Evolutionary conservation across 202 grass and related monocot species (phyloP), one percentile per base, ranked within the genome.

Genomic region (Digitaria exilis): DNA sequence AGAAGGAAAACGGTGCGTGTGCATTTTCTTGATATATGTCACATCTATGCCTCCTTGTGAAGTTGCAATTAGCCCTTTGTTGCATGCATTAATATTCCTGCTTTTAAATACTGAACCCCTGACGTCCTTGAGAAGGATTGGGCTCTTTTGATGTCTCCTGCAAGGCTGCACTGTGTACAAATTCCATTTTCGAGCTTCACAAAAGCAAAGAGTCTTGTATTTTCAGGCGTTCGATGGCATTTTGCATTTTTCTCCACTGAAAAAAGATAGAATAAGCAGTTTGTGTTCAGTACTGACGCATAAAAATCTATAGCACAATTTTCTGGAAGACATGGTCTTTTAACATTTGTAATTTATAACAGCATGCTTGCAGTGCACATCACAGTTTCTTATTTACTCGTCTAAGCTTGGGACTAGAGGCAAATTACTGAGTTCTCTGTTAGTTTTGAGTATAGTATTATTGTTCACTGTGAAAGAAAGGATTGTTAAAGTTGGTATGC

Each of bases 1-100:
- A 94, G 34, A 88, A 79, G 65, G 87, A 90, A 85, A 88, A 69
- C 81, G 87, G 96, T 99, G 89, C 26, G 68, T 91, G 42, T 52
- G 31, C 6, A 46, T 81, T 63, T 76, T 19, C 67, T 80, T 73
- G 70, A 14, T 58, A 86, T 82, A 59, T 83, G 48, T 4, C 8
- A 28, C 31, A 72, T 32, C 24, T 44, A n/a, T 63, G 16, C 61
- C 46, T 92, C 15, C 6, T 46, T 78, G 52, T 6, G 56, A 42
- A 56, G 1, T 48, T 88, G 60, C 11, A 44, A 12, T 30, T 69
- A 28, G 55, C 77, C 69, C 24, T 39, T 17, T 86, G 24, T 77
- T 82, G 7, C 25, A 71, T 41, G 24, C n/a, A 65, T 67, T 19
- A 32, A 14, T 13, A 11, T 29, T 51, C 35, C 17, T 77, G 26